These are phyloP conservation scores for Penicillium aurantiogriseum DNA, from an alignment of 2,329 filamentous ascomycete species.

Conservation along the genomic window DNA sequence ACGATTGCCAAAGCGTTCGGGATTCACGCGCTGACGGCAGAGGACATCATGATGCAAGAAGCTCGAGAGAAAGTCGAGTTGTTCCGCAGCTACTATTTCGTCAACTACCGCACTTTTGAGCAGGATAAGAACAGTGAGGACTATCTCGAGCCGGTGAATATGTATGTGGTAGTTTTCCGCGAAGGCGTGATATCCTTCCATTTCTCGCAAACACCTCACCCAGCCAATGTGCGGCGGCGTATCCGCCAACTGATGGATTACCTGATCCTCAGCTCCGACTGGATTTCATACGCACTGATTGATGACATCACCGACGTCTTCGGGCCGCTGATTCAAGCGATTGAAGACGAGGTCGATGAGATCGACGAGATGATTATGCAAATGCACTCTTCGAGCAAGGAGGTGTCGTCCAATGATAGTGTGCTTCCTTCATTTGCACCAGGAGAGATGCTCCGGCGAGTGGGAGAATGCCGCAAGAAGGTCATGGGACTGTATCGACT, in stretches of 20 bases:
- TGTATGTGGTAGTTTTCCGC: slow-evolving; percentile 95
- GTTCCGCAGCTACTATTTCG: slow-evolving; percentile 96
- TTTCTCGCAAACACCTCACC: slow-evolving; percentile 92
- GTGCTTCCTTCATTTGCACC: slow-evolving; percentile 49
- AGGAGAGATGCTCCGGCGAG: slow-evolving; percentile 83
- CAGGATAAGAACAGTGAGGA: slow-evolving; percentile 86
- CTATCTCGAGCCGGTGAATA: slow-evolving; percentile 92
- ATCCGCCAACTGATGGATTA: slow-evolving; percentile 94
- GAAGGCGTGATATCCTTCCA: slow-evolving; percentile 96
- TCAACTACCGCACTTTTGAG: slow-evolving; percentile 97
- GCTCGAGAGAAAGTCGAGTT: slow-evolving; percentile 97
- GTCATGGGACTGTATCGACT: slow-evolving; percentile 95
- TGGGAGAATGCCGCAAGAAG: slow-evolving; percentile 92
- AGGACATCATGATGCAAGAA: slow-evolving; percentile 97
- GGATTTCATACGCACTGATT: slow-evolving; percentile 97
- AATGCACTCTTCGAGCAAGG: slow-evolving; percentile 63
- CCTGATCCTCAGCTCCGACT: slow-evolving; percentile 87
- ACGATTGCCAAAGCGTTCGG: slow-evolving; percentile 88
- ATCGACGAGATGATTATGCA: slow-evolving; percentile 90
- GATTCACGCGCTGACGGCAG: slow-evolving; percentile 90
- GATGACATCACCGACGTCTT: slow-evolving; percentile 99
- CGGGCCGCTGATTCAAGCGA: slow-evolving; percentile 83
- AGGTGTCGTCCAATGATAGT: slow-evolving; percentile 33
- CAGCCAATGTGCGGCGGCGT: slow-evolving; percentile 89
- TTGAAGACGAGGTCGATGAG: slow-evolving; percentile 94